Evolutionary conservation across 2,329 filamentous ascomycete genomes (phyloP), one percentile per base, ranked within the genome.

Genomic region (Raffaelea arxii): DNA sequence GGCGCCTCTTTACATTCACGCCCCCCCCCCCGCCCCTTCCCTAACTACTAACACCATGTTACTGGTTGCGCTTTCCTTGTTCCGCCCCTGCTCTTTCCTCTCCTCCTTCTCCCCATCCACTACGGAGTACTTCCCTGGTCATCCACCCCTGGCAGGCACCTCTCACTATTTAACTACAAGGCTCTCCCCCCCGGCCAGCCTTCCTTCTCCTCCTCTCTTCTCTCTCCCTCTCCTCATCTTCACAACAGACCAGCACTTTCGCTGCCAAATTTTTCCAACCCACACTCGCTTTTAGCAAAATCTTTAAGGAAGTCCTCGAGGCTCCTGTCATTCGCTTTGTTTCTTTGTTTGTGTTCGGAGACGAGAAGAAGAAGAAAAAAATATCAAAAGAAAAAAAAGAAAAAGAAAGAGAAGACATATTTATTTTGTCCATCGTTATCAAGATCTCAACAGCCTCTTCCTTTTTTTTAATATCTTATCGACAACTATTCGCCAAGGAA

Each of bases 271-370:
- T 57, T 56, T 57, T 53, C 59, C 55, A 60, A 56, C 54, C 61
- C 65, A 75, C 72, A 64, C 65, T 75, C 71, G 70, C 71, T 73
- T 70, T 66, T 62, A 60, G 61, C 62, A 61, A 63, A n/a, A n/a
- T 57, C 56, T 62, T 62, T 60, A 63, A 78, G 78, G 78, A 82
- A 82, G 77, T 79, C 78, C 79, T 82, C 78, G 78, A 74, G 79
- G 72, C 78, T 82, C 79, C 78, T 80, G 78, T 82, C 79, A 80
- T 77, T 83, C 79, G 79, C 79, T 83, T 80, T 68, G 69, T 71
- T 68, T 63, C 67, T 68, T 70, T 70, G 66, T 65, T 65, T 63
- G 40, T 39, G 58, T 59, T 58, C 36, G 52, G 47, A 54, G 48
- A 54, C 46, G 37, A 49, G 25, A 42, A 41, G 39, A 39, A 18